Evolutionary conservation across 441 rosid genomes (phyloP), one percentile per base, ranked within the genome.

Genomic region (Breynia disticha): DNA sequence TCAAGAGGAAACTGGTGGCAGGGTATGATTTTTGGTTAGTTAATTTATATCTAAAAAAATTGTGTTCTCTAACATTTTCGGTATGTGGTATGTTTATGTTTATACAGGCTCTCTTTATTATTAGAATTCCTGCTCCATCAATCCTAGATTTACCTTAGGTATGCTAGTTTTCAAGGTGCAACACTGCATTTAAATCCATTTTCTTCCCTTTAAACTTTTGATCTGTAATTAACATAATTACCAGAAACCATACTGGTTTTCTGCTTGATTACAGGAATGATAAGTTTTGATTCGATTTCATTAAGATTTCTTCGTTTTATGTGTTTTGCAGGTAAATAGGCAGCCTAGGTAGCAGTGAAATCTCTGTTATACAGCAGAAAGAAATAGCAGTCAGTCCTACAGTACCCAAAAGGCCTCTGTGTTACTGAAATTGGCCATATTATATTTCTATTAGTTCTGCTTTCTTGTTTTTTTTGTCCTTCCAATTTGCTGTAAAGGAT

Each of bases 1-100:
- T 79, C 88, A 12, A 80, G 95, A 69, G 97, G 95, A 60, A 80
- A 86, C 56, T 89, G 97, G 95, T 89, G 95, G 95, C 78, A 80
- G 81, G 97, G 97, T 87, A 75, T 57, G 62, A 16, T 24, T 21
- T n/a, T n/a, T 52, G 37, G 16, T 39, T 19, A 41, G 43, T n/a
- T 28, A 42, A 3, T 2, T 2, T 17, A 8, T 22, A 21, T 52
- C 12, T 50, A 13, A 21, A 54, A 41, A 41, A n/a, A n/a, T n/a
- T 11, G 44, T 15, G n/a, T 9, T 51, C 22, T 41, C 21, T 62
- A 15, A 65, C 45, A 45, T 54, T 37, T 50, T 11, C 24, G 44
- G 4, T 41, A 19, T 20, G 6, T 11, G 10, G 44, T n/a, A 41
- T 41, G 13, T 41, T n/a, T n/a, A n/a, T n/a, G n/a, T n/a, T 53